Percentiles rank a stretch among this genome's conserved stretches.
Evolutionary conservation across 2,329 filamentous ascomycete genomes (phyloP).

Genomic region (Exophiala spinifera): DNA sequence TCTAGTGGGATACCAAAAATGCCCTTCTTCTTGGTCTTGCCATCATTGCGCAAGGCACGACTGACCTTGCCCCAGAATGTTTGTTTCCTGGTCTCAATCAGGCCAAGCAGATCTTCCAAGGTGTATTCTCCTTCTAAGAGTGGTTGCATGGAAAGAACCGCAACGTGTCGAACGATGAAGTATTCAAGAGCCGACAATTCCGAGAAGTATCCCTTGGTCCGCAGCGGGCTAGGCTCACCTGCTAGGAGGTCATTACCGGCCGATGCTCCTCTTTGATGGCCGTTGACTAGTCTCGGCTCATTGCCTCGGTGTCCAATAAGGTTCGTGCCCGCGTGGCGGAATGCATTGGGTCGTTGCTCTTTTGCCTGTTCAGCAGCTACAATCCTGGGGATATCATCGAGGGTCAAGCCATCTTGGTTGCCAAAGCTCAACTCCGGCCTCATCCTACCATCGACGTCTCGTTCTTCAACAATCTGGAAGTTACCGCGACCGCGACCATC

Average conservation of each 20-base stretch:
- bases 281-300: constrained; percentile 61
- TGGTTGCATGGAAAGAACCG: constrained; percentile 91
- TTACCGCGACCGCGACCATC: constrained; percentile 35
- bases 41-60: constrained; percentile 87
- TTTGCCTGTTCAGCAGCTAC: constrained; percentile 93
- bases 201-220: constrained; percentile 82
- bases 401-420: constrained; percentile 82
- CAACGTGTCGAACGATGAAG: constrained; percentile 93
- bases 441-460: constrained; percentile 64
- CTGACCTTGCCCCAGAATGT: constrained; percentile 99
- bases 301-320: constrained; percentile 54
- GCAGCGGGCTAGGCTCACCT: constrained; percentile 54
- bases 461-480: constrained; percentile 79
- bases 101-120: constrained; percentile 84
- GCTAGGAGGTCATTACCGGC: constrained; percentile 48
- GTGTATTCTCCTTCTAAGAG: constrained; percentile 85
- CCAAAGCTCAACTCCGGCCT: constrained; percentile 81
- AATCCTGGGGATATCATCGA: constrained; percentile 95
- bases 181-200: constrained; percentile 94
- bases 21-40: constrained; percentile 81
- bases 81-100: constrained; percentile 89
- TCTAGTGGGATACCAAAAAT: constrained; percentile 90
- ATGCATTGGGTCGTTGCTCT: constrained; percentile 79
- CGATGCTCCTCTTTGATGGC: constrained; percentile 66
- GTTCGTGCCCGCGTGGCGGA: constrained; percentile 72